These are phyloP conservation scores for Globisporangium mamillatum DNA, from an alignment of 352 stramenopile species.

Conservation along the genomic window DNA sequence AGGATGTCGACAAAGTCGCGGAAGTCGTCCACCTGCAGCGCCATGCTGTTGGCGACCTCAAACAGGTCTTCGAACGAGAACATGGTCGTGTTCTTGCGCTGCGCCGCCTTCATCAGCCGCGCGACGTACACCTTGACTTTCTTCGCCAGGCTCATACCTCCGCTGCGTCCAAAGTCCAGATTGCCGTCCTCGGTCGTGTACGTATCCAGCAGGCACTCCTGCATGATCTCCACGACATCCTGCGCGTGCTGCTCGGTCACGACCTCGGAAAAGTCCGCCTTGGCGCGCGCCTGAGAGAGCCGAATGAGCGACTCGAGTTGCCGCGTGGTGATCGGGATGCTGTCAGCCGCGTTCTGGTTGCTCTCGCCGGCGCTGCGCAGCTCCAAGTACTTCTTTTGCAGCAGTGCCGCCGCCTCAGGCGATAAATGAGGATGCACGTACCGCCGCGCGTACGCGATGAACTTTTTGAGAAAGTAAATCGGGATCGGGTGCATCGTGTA, in stretches of 20 bases:
- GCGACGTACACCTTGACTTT: constrained; percentile 84
- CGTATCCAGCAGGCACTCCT: constrained; percentile 90
- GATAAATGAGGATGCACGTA: constrained; percentile 92
- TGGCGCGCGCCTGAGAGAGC: constrained; percentile 90
- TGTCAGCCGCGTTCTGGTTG: constrained; percentile 41
- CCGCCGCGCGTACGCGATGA: constrained; percentile 95
- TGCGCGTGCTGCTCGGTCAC: constrained; percentile 93
- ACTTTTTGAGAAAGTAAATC: constrained; percentile 92
- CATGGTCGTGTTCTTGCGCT: constrained; percentile 48
- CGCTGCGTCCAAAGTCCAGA: constrained; percentile 82
- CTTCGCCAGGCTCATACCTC: constrained; percentile 63
- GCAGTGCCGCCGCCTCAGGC: constrained; percentile 42
- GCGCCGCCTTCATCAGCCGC: constrained; percentile 66
- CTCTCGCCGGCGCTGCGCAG: constrained; percentile 69
- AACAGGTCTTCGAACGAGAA: constrained; percentile 81
- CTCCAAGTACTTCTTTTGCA: constrained; percentile 90
- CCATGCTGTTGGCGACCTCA: constrained; percentile 70
- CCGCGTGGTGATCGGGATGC: constrained; percentile 92
- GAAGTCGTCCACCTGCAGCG: constrained; percentile 77
- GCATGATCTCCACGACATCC: constrained; percentile 97
- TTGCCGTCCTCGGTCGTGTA: constrained; percentile 85
- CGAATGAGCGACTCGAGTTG: constrained; percentile 95
- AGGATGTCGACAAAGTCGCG: constrained; percentile 82
- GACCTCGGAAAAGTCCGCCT: constrained; percentile 92
- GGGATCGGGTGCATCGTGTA: constrained; percentile 52